Base-by-base conservation (phyloP, 2,329 filamentous ascomycete genomes). In the Davidsoniella neocaledoniae region DNA sequence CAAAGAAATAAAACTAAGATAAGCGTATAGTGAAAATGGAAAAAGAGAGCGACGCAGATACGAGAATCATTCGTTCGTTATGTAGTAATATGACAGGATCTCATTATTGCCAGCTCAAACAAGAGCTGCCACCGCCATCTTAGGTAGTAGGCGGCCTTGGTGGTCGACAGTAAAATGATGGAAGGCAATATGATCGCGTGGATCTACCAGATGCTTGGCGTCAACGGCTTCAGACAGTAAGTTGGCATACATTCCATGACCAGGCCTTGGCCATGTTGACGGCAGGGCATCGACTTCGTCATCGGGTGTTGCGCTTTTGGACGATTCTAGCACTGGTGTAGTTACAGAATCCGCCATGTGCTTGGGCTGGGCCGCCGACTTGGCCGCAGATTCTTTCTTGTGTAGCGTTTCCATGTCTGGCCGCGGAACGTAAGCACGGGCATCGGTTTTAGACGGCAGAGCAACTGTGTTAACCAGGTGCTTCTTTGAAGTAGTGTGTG, bases 81-180 rank as follows among this genome's bases (percentile, higher is more conserved):
- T 9, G 29, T 33, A 33, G 29, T 33, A 5, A 12, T 9, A 33
- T 33, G 29, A 9, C 29, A 33, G 9, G 29, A 33, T 33, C 9
- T 12, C 2, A 33, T 33, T 12, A 33, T 33, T 33, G 8, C 7
- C 17, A 10, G 37, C 2, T 44, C 33, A 52, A 41, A 52, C 50
- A 26, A 54, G 49, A 41, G 47, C 43, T 26, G 52, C 48, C 23
- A 51, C 52, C 19, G 52, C 52, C 52, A 50, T 54, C 50, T 53
- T 53, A 19, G 48, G 52, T 23, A 54, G 40, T 33, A 48, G 40
- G 36, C 41, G 39, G 10, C 46, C 53, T 36, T 37, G 46, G 17
- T 46, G 21, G n/a, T 68, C 64, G 7, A 69, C 63, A 52, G 63
- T 57, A 54, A 69, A 69, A 48, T 68, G 66, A 41, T 66, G 68